Evolutionary conservation across 1,284 basidiomycete species (phyloP).

Genomic region (Leccinum solheimii): DNA sequence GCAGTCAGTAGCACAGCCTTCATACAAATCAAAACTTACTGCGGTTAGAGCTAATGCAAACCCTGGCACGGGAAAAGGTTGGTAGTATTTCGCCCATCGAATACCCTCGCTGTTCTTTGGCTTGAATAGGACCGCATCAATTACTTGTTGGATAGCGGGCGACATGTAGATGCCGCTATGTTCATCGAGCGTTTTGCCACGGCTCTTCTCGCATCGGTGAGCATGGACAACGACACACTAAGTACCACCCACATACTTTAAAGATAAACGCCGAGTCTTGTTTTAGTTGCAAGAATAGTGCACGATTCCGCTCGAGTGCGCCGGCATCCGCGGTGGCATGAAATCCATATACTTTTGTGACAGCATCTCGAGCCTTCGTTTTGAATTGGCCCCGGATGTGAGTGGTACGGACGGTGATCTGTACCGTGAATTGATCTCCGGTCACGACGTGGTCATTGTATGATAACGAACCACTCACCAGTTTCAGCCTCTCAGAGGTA

Average conservation of each 20-base stretch:
- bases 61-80: neutral
- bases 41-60: neutral
- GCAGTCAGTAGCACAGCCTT: neutral
- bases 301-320: neutral
- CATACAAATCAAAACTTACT: neutral
- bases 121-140: neutral
- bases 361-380: neutral
- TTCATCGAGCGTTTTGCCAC: neutral
- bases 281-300: neutral
- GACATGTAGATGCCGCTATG: neutral
- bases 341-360: neutral
- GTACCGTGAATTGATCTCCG: neutral
- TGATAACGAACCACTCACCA: neutral
- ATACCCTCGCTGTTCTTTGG: neutral
- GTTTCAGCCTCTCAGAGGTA: neutral
- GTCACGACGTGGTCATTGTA: neutral
- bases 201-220: neutral
- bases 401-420: neutral
- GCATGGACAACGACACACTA: neutral
- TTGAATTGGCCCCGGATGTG: neutral
- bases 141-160: neutral
- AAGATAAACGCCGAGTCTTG: neutral
- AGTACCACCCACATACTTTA: neutral
- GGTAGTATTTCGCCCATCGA: neutral
- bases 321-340: neutral